Evolutionary conservation across 164 flowering plant genomes (phyloP).

Genomic region (Vitis cinerea): DNA sequence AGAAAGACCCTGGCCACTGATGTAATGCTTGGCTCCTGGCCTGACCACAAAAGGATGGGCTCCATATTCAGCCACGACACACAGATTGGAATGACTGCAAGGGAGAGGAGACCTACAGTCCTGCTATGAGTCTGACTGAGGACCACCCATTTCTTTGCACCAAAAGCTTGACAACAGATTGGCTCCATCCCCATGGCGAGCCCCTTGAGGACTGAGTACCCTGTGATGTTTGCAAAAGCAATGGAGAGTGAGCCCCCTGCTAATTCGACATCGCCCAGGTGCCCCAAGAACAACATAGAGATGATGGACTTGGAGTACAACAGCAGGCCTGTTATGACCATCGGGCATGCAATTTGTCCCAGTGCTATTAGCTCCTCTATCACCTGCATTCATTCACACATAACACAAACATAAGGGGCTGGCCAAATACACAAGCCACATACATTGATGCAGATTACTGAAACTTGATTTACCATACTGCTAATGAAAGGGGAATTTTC

Average conservation of each 20-base stretch:
- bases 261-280: constrained; percentile 23
- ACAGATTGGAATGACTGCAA: constrained; percentile 26
- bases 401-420: not conserved
- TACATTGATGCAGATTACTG: not conserved
- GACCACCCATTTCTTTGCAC: constrained; percentile 24
- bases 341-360: constrained; percentile 24
- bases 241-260: constrained; percentile 37
- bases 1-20: constrained; percentile 30
- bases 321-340: constrained; percentile 23
- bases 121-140: constrained; percentile 24
- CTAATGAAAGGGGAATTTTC: not conserved
- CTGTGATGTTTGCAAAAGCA: constrained; percentile 38
- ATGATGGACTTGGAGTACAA: constrained; percentile 26
- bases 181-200: constrained; percentile 46
- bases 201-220: constrained; percentile 37
- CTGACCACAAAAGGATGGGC: constrained; percentile 29
- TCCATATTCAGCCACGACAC: constrained; percentile 41
- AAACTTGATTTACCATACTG: constrained; percentile 2
- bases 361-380: constrained; percentile 33
- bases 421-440: not conserved
- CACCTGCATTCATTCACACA: constrained; percentile 29
- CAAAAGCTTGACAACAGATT: constrained; percentile 38
- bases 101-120: constrained; percentile 22
- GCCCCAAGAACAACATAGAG: constrained; percentile 34
- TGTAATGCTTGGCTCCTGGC: constrained; percentile 30